Percentiles rank a stretch among this genome's conserved stretches.
Evolutionary conservation across 805 yeast genomes (phyloP).

Genomic region (Groenewaldozyma salmanticensis): DNA sequence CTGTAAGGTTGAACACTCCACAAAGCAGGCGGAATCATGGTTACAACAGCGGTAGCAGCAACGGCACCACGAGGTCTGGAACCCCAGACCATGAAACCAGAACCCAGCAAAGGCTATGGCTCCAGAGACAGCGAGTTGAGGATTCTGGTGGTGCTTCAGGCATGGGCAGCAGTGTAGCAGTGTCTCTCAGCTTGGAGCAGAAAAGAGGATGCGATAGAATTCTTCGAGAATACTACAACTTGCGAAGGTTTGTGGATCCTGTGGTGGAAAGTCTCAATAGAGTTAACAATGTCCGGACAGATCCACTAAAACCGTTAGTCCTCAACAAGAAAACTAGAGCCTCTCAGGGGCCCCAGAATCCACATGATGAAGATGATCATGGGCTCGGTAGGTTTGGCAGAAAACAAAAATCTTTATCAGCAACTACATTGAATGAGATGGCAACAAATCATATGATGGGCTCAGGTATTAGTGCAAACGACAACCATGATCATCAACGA

Average conservation of each 20-base stretch:
- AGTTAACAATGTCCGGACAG: constrained; percentile 18
- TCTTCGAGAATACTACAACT: constrained; percentile 62
- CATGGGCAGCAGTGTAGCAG: constrained; percentile 2
- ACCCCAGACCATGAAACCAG: constrained; percentile 24
- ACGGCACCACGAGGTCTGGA: not conserved
- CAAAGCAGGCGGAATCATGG: not conserved
- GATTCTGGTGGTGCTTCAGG: not conserved
- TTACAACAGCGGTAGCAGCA: not conserved
- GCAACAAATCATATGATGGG: too few relatives aligned
- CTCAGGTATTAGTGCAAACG: too few relatives aligned
- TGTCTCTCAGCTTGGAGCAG: constrained; percentile 9
- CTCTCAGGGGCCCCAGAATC: too few relatives aligned
- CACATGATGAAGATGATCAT: too few relatives aligned
- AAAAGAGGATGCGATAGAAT: constrained; percentile 66
- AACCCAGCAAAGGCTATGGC: constrained; percentile 78
- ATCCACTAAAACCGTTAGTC: not conserved
- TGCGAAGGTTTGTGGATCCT: constrained; percentile 63
- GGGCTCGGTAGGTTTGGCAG: not conserved
- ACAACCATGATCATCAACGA: too few relatives aligned
- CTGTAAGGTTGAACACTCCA: not conserved
- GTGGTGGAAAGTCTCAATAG: constrained; percentile 53
- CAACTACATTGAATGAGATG: constrained; percentile 11
- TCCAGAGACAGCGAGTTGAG: constrained; percentile 31
- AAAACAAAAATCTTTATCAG: constrained; percentile 11
- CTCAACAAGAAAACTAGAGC: too few relatives aligned